These are phyloP conservation scores for Zasmidium angulare DNA, from an alignment of 2,329 filamentous ascomycete species.

Conservation along the genomic window DNA sequence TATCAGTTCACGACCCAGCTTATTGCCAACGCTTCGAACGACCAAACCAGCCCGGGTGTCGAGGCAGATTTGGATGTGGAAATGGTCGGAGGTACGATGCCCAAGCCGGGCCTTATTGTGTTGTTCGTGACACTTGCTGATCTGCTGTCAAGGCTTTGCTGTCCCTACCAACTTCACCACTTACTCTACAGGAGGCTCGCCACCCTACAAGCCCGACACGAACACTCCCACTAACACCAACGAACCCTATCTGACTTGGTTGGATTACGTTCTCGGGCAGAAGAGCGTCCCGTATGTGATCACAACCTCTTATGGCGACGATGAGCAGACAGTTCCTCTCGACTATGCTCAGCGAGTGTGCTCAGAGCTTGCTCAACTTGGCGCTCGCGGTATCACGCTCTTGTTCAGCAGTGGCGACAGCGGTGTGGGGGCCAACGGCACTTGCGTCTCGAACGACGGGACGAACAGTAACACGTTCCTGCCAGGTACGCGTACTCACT, in stretches of 20 bases:
- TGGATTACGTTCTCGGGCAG: conserved; percentile 58
- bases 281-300: conserved; percentile 60
- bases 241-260: conserved; percentile 64
- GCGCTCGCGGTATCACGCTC: conserved; percentile 63
- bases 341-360: conserved; percentile 62
- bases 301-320: conserved; percentile 65
- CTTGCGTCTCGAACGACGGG: conserved; percentile 46
- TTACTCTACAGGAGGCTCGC: conserved; percentile 58
- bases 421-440: conserved; percentile 51
- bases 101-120: too few species aligned
- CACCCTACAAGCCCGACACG: conserved; percentile 50
- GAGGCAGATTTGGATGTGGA: conserved; percentile 67
- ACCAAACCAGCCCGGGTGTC: conserved; percentile 48
- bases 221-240: conserved; percentile 53
- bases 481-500: conserved; percentile 29
- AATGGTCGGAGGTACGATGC: conserved; percentile 14
- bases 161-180: conserved; percentile 53
- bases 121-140: too few species aligned
- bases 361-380: conserved; percentile 63
- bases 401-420: conserved; percentile 63
- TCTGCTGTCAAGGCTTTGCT: conserved; percentile 8
- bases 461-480: conserved; percentile 47
- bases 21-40: conserved; percentile 55
- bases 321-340: conserved; percentile 61
- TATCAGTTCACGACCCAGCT: conserved; percentile 53